These are phyloP conservation scores for Fistulinella cinereoalba DNA, from an alignment of 1,284 basidiomycete species.

Conservation along the genomic window DNA sequence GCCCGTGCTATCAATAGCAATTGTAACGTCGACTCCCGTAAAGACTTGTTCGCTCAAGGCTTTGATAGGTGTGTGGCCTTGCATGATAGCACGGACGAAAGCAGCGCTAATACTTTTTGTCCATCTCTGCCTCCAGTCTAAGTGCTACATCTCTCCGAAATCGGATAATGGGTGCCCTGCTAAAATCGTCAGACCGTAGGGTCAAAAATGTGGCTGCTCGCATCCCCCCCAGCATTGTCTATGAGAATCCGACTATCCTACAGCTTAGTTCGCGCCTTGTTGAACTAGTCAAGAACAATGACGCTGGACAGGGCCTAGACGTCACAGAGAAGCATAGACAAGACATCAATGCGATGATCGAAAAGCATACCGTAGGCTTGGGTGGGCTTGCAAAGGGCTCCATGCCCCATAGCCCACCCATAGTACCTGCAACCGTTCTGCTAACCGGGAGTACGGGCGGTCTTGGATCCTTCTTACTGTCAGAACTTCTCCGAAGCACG, in stretches of 20 bases:
- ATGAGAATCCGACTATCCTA: conserved; percentile 28
- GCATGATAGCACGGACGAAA: neutral
- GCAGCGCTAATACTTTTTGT: neutral
- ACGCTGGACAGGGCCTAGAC: neutral
- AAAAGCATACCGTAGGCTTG: conserved; percentile 26
- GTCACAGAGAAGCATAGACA: conserved; percentile 9
- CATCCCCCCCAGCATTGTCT: conserved; percentile 21
- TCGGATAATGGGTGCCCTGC: conserved; percentile 29
- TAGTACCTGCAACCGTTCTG: conserved; percentile 23
- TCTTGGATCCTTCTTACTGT: conserved; percentile 35
- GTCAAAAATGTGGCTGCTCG: conserved; percentile 3
- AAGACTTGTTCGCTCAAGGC: conserved; percentile 35
- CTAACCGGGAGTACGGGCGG: conserved; percentile 38
- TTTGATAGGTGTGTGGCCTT: conserved; percentile 34
- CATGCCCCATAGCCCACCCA: neutral
- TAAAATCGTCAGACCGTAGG: conserved; percentile 16
- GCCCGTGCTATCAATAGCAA: conserved; percentile 22
- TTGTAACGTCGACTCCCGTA: conserved; percentile 8
- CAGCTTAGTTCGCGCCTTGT: conserved; percentile 16
- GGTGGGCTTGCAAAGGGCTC: conserved; percentile 11
- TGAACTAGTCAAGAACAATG: neutral
- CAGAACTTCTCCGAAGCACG: conserved; percentile 20
- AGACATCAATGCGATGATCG: conserved; percentile 25
- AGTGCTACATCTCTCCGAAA: conserved; percentile 38
- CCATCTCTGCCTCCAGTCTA: conserved; percentile 19